Evolutionary conservation across 805 yeast genomes (phyloP).

Genomic region (Metschnikowia kunwiensis): DNA sequence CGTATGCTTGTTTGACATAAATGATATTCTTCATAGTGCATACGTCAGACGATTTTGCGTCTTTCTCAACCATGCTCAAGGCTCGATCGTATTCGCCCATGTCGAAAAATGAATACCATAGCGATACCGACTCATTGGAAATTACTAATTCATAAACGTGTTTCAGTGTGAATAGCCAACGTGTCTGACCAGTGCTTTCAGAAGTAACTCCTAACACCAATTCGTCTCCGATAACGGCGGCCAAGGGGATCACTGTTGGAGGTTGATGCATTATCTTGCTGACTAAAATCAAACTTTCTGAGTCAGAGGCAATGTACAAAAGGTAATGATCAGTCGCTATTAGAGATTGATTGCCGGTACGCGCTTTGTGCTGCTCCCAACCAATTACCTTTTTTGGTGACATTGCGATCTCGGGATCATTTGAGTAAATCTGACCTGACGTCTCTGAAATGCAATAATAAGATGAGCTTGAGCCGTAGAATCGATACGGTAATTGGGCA

Average conservation of each 20-base stretch:
- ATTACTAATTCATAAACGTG: slow-evolving; percentile 71
- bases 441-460: slow-evolving; percentile 13
- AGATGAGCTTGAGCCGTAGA: slow-evolving; percentile 1
- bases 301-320: slow-evolving; percentile 18
- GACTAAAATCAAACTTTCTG: slow-evolving; percentile 22
- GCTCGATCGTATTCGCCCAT: slow-evolving; percentile 60
- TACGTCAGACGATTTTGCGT: neutral
- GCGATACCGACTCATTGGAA: slow-evolving; percentile 64
- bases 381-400: slow-evolving; percentile 18
- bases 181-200: slow-evolving; percentile 48
- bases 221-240: slow-evolving; percentile 2
- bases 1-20: slow-evolving; percentile 52
- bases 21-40: slow-evolving; percentile 40
- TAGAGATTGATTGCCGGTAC: slow-evolving; percentile 13
- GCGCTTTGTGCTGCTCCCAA: slow-evolving; percentile 3
- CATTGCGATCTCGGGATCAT: slow-evolving; percentile 30
- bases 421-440: slow-evolving; percentile 23
- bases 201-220: slow-evolving; percentile 28
- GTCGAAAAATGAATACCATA: slow-evolving; percentile 53
- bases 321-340: slow-evolving; percentile 33
- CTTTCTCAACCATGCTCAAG: slow-evolving; percentile 25
- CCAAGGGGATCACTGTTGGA: slow-evolving; percentile 7
- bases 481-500: neutral
- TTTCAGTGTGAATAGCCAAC: slow-evolving; percentile 67
- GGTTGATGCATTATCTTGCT: slow-evolving; percentile 28